These are phyloP conservation scores for Vitis hybrid DNA, from an alignment of 177 flowering plant species.

Conservation along the genomic window DNA sequence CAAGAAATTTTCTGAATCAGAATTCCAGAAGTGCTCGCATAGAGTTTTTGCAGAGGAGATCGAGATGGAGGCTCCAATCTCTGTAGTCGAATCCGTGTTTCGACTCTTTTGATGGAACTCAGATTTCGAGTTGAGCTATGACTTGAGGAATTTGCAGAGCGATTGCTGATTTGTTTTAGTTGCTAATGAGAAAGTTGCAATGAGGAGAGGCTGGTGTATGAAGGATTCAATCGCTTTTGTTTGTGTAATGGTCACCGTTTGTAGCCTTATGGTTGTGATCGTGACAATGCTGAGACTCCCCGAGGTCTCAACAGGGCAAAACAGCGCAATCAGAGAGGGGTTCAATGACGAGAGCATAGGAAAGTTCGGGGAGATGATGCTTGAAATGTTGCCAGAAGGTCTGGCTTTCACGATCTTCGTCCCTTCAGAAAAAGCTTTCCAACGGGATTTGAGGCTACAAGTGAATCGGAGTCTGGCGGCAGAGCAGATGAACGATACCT, in stretches of 20 bases:
- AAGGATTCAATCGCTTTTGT: conserved; percentile 42
- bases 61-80: too few relatives aligned
- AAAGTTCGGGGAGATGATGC: conserved; percentile 63
- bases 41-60: too few relatives aligned
- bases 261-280: conserved; percentile 42
- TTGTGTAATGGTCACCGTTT: conserved; percentile 32
- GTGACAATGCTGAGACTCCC: conserved; percentile 55
- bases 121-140: conserved; percentile 7
- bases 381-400: conserved; percentile 80
- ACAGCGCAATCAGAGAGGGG: conserved; percentile 7
- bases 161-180: too few relatives aligned
- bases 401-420: conserved; percentile 80
- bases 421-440: conserved; percentile 75
- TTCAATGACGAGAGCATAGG: conserved; percentile 33
- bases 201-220: conserved; percentile 26
- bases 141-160: too few relatives aligned
- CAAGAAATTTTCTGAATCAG: too few relatives aligned
- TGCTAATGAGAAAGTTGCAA: background rate
- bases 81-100: background rate
- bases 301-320: conserved; percentile 25
- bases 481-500: conserved; percentile 43
- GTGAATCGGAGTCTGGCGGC: conserved; percentile 33
- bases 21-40: too few relatives aligned
- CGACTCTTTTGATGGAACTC: conserved; percentile 1
- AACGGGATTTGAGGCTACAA: conserved; percentile 46